Evolutionary conservation across 129 eudicot genomes (phyloP), one percentile per base, ranked within the genome.

Genomic region (sunflower (Helianthus annuus)): DNA sequence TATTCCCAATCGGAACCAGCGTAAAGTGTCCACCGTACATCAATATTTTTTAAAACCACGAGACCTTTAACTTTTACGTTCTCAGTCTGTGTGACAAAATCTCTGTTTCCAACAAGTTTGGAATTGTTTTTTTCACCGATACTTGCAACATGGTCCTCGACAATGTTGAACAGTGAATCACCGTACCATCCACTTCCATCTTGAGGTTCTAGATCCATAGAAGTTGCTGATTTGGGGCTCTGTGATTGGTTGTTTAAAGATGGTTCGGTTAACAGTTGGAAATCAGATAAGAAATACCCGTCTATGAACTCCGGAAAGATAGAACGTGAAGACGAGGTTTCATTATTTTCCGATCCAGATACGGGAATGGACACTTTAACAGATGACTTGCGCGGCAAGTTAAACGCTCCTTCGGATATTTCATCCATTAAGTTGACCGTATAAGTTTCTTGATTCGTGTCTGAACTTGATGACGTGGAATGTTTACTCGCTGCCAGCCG

Each of bases 1-100:
- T 87, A 75, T 38, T 82, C 71, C 98, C 96, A 87, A 75, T 88
- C 95, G 65, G 89, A 87, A 68, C 99, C 99, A 78, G 70, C 91
- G 76, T 83, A 84, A 71, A 94, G 76, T 61, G 82, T 86, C 99
- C 97, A 94, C 45, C 63, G 81, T 14, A 94, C 84, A 69, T 84
- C 82, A 63, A 86, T 75, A 71, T 94, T 84, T 79, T 80, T 90
- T 59, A 94, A 72, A 81, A 76, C 79, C 76, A 86, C 73, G 67
- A 84, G 74, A 34, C 97, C 97, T 85, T 84, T 87, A 15, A 80
- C 83, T 48, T 82, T 86, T 51, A 63, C 83, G 71, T 70, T 34
- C 64, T 70, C 76, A 4, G 22, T 16, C 56, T 48, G 81, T 52
- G 63, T 58, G 19, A 63, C 32, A 64, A 82, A 68, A 81, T 74